phyloP scores from a whole-genome alignment of 2,329 filamentous ascomycete genomes.

The Aureobasidium leucospermi region DNA sequence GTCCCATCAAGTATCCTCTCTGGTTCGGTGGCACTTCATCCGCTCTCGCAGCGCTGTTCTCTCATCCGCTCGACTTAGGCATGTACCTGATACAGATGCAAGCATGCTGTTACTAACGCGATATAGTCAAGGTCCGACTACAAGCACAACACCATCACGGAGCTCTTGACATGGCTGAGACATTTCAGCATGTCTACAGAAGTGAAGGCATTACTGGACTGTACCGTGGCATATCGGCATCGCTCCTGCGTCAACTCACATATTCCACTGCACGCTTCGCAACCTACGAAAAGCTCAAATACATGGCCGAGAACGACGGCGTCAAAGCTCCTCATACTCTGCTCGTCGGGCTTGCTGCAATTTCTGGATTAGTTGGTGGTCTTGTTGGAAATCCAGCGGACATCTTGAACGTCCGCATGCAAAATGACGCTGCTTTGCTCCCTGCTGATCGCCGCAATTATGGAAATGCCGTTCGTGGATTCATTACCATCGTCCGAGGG shows the following conservation, averaged over 20 bases:
- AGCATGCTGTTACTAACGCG: not conserved
- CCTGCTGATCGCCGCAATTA: constrained; percentile 73
- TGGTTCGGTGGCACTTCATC: constrained; percentile 97
- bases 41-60: constrained; percentile 83
- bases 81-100: constrained; percentile 32
- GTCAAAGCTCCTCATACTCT: constrained; percentile 59
- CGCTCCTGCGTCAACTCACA: constrained; percentile 81
- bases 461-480: constrained; percentile 76
- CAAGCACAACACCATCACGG: constrained; percentile 74
- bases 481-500: constrained; percentile 76
- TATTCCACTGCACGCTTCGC: constrained; percentile 96
- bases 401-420: constrained; percentile 97
- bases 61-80: constrained; percentile 90
- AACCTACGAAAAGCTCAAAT: constrained; percentile 89
- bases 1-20: constrained; percentile 41
- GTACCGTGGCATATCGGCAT: constrained; percentile 78
- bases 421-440: constrained; percentile 79
- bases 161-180: constrained; percentile 70
- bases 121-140: constrained; percentile 60
- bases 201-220: constrained; percentile 71
- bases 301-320: constrained; percentile 48
- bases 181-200: constrained; percentile 73
- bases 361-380: constrained; percentile 82
- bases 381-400: constrained; percentile 90
- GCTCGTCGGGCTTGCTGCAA: constrained; percentile 75